Conservation (phyloP, 805 yeast species). For the Scheffersomyces spartinae region DNA sequence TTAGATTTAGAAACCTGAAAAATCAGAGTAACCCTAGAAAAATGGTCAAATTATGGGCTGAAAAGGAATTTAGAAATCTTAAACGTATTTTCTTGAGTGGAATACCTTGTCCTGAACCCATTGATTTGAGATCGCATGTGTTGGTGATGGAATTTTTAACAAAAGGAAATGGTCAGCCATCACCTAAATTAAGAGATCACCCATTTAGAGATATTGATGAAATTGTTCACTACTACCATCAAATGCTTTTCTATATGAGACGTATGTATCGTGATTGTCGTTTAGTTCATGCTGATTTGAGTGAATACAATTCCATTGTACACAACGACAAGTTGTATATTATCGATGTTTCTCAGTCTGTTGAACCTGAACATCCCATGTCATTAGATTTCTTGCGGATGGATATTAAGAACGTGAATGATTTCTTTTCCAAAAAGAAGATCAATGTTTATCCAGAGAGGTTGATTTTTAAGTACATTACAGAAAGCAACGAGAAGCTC, state of each 20-base stretch:
- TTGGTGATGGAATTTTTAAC: conserved; percentile 87
- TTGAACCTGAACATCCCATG: conserved; percentile 97
- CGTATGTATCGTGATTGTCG: conserved; percentile 80
- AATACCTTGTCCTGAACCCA: conserved; percentile 89
- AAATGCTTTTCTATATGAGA: conserved; percentile 76
- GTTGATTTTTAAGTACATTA: conserved; percentile 66
- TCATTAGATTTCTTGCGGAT: conserved; percentile 87
- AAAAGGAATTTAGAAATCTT: conserved; percentile 88
- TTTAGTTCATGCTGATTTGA: conserved; percentile 90
- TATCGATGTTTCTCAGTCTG: conserved; percentile 94
- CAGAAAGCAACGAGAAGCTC: conserved; percentile 27
- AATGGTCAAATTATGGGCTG: conserved; percentile 98
- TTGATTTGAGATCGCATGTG: conserved; percentile 81
- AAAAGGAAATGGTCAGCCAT: conserved; percentile 75
- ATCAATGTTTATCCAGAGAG: conserved; percentile 77
- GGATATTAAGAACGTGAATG: conserved; percentile 95
- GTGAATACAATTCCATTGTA: conserved; percentile 87
- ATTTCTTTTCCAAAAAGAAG: conserved; percentile 62
- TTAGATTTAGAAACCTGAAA: conserved; percentile 76
- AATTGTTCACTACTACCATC: conserved; percentile 56
- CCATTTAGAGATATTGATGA: conserved; percentile 59
- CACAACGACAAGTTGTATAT: conserved; percentile 71
- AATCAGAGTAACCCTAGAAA: conserved; percentile 87
- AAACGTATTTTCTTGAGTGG: conserved; percentile 71
- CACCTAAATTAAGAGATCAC: conserved; percentile 83